phyloP scores from a whole-genome alignment of 306 rosid species.

The Acacia confusa region DNA sequence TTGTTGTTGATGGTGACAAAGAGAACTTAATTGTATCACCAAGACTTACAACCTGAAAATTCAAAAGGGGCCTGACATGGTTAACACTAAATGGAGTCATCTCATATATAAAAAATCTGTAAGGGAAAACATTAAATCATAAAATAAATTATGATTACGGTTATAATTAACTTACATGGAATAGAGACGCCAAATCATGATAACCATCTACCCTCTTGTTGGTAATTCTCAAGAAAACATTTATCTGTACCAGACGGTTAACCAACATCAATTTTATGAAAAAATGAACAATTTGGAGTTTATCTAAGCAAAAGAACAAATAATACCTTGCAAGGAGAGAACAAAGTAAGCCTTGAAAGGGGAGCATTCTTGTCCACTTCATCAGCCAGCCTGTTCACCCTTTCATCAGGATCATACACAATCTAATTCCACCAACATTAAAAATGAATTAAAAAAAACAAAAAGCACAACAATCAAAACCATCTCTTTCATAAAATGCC shows the following conservation, averaged over 20 bases:
- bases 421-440: conserved; percentile 55
- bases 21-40: conserved; percentile 92
- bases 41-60: conserved; percentile 81
- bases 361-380: conserved; percentile 67
- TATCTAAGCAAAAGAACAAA: conserved; percentile 23
- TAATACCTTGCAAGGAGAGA: conserved; percentile 95
- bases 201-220: conserved; percentile 92
- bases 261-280: conserved; percentile 17
- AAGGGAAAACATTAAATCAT: conserved; percentile 21
- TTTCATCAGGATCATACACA: conserved; percentile 76
- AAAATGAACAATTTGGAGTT: conserved; percentile 22
- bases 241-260: conserved; percentile 45
- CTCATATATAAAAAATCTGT: conserved; percentile 4
- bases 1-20: conserved; percentile 72
- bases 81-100: conserved; percentile 5
- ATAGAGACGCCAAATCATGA: conserved; percentile 97
- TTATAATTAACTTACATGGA: conserved; percentile 67
- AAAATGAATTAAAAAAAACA: neutral
- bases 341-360: conserved; percentile 84
- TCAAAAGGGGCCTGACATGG: conserved; percentile 19
- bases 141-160: neutral
- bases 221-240: conserved; percentile 92
- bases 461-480: neutral
- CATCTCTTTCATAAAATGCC: neutral
- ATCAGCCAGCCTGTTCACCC: conserved; percentile 82